phyloP scores from a whole-genome alignment of 345 rosid genomes.

The Citrus medica region DNA sequence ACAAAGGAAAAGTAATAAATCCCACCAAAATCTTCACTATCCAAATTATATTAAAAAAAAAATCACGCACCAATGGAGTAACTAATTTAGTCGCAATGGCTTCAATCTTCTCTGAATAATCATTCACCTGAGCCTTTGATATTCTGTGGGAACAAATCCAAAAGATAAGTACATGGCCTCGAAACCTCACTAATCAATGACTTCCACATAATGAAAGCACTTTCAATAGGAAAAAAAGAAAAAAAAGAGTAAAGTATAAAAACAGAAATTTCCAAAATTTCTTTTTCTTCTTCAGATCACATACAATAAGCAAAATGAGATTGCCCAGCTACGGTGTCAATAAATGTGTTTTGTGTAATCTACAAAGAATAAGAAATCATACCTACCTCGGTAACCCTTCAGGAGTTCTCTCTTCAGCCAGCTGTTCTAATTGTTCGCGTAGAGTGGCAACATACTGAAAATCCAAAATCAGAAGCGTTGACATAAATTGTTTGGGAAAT shows the following conservation, averaged over 20 bases:
- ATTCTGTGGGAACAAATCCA: conserved; percentile 38
- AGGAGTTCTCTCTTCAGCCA: conserved; percentile 68
- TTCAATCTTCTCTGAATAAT: conserved; percentile 77
- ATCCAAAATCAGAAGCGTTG: neutral
- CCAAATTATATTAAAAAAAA: neutral
- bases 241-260: neutral
- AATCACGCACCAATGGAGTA: conserved; percentile 41
- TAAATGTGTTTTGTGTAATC: neutral
- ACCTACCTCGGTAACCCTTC: conserved; percentile 73
- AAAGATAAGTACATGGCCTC: neutral
- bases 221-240: neutral
- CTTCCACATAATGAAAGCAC: neutral
- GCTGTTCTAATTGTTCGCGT: conserved; percentile 67
- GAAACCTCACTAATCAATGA: neutral
- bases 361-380: neutral
- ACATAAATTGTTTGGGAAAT: neutral
- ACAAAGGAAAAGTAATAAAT: neutral
- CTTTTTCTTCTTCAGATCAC: neutral
- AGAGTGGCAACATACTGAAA: conserved; percentile 82
- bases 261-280: neutral
- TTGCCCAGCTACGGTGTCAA: neutral
- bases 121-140: conserved; percentile 71
- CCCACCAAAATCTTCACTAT: neutral
- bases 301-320: neutral
- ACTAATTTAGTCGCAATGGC: conserved; percentile 60